phyloP scores from a whole-genome alignment of 139 green algal genomes.

The Nannochloris sp. region DNA sequence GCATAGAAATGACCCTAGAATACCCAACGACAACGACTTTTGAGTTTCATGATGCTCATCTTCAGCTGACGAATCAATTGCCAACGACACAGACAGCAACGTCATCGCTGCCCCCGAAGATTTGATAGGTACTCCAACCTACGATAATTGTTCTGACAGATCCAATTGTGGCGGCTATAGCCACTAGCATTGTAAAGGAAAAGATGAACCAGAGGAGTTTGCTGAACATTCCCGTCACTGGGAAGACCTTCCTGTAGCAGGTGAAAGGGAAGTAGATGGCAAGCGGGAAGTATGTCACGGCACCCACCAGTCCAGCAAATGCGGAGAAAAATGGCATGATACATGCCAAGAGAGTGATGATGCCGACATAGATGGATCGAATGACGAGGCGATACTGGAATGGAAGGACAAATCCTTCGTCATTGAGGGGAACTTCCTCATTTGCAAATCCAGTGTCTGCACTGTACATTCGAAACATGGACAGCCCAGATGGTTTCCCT shows the following conservation, averaged over 20 bases:
- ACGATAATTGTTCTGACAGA: neutral
- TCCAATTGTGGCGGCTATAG: neutral
- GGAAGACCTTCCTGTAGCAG: slow-evolving; percentile 3
- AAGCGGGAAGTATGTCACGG: slow-evolving; percentile 22
- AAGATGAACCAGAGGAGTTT: neutral
- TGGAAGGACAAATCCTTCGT: neutral
- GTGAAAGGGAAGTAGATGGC: slow-evolving; percentile 23
- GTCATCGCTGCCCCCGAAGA: neutral
- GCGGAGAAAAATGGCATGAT: slow-evolving; percentile 29
- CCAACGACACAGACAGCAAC: neutral
- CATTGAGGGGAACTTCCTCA: slow-evolving; percentile 16
- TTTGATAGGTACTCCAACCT: neutral
- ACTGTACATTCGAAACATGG: slow-evolving; percentile 8
- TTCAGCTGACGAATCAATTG: neutral
- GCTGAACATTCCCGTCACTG: neutral
- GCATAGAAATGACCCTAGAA: neutral
- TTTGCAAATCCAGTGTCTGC: slow-evolving; percentile 17
- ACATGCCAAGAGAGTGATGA: slow-evolving; percentile 19
- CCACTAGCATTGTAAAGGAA: neutral
- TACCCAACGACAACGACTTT: neutral
- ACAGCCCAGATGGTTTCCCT: neutral
- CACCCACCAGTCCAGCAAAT: slow-evolving; percentile 20
- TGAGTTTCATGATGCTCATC: neutral
- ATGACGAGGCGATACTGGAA: neutral
- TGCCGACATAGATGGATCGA: slow-evolving; percentile 10